Base-by-base conservation (phyloP, 2,329 filamentous ascomycete genomes). In the Parascedosporium putredinis region DNA sequence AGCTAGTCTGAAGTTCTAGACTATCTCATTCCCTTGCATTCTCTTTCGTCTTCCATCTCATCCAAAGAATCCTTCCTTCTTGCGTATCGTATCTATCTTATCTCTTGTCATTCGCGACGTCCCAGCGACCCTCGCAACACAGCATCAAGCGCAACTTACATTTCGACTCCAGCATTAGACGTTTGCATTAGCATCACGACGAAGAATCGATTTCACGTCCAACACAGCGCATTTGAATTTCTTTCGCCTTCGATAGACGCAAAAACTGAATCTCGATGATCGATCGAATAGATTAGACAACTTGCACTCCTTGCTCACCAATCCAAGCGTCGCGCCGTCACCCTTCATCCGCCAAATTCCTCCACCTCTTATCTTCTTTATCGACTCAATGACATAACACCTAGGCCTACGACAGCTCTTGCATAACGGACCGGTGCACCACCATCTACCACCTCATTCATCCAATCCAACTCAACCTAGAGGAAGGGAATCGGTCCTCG, bases 1-100 rank as follows among this genome's bases (percentile, higher is more conserved):
- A 20, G 38, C 38, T 16, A 42, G 38, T 22, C 20, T 42, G 38
- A 42, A 42, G 16, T 42, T 42, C 38, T 42, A 42, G 38, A 42
- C 10, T 12, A 16, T 1, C 20, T 24, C n/a, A 36, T 36, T 20
- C 38, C 12, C 38, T 42, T 42, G 12, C 23, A 16, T 42, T 42
- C 38, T 22, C 38, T 20, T 42, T 18, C 38, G 12, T 42, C 38
- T 31, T 31, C 27, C 27, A 7, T 31, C 27, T 6, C 12, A 31
- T 31, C 27, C 27, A n/a, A n/a, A n/a, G n/a, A n/a, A 6, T 31
- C 27, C 12, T 31, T 31, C 10, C 38, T 22, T 36, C 8, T 36
- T 16, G 33, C 7, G 20, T 42, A 20, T 20, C 33, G 33, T 18
- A 18, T 36, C 33, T 42, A 6, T 42, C 38, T 20, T 42, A 20